phyloP scores from a whole-genome alignment of 2,329 filamentous ascomycete genomes.

The Ophiostoma pallidulum region DNA sequence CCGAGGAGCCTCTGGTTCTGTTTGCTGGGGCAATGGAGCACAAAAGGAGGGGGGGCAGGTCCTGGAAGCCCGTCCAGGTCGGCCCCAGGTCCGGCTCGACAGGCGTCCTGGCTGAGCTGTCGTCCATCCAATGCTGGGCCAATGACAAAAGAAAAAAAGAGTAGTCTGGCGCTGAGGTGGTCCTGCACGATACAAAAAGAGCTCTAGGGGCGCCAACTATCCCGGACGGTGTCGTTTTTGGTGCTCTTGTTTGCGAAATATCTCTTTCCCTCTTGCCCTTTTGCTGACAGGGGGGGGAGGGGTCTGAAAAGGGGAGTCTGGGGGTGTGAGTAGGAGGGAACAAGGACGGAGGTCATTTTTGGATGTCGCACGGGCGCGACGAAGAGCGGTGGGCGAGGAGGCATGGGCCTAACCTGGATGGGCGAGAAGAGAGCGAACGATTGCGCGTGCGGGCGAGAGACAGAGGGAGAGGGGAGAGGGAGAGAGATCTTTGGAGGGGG shows the following conservation, averaged over 20 bases:
- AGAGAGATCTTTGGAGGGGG: conserved; percentile 1
- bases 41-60: conserved; percentile 7
- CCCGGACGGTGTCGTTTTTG: conserved; percentile 2
- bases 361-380: conserved; percentile 4
- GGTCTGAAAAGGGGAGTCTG: conserved; percentile 10
- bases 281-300: conserved; percentile 3
- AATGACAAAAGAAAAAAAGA: conserved; percentile 1
- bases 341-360: conserved; percentile 2
- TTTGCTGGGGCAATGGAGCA: not conserved
- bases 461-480: not conserved
- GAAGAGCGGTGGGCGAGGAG: conserved; percentile 7
- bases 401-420: too few species aligned
- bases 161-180: not conserved
- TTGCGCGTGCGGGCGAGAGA: not conserved
- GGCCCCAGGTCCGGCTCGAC: too few species aligned
- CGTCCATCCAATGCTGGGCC: conserved; percentile 2
- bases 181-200: not conserved
- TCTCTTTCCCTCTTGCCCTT: not conserved
- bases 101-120: not conserved
- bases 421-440: too few species aligned
- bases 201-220: not conserved
- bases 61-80: conserved; percentile 8
- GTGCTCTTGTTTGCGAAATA: conserved; percentile 3
- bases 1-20: not conserved
- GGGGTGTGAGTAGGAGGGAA: conserved; percentile 10